A percentile compares a stretch with the other conserved stretches of the same genome.
phyloP scores from a whole-genome alignment of 176 grass and related monocot species.

The barley (Hordeum vulgare) region DNA sequence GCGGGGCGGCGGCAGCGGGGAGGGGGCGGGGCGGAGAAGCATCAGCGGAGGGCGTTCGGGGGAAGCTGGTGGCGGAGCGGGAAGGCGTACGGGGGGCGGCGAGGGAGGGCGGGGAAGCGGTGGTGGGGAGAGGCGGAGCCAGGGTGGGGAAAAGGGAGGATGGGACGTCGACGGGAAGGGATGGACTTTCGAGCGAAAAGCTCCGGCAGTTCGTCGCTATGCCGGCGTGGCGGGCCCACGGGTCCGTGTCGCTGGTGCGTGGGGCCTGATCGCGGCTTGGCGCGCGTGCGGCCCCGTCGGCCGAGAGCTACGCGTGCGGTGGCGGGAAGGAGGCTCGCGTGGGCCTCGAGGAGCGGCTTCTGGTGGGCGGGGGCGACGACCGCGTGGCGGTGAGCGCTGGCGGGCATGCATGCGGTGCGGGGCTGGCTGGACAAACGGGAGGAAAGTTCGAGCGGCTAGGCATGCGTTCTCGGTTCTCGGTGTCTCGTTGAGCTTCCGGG shows the following conservation, averaged over 20 bases:
- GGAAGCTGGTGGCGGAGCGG: neutral
- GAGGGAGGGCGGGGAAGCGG: neutral
- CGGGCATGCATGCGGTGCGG: neutral
- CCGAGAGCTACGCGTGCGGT: slow-evolving; percentile 6
- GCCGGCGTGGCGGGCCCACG: neutral
- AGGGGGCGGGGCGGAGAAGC: slow-evolving; percentile 43
- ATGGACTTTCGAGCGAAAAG: neutral
- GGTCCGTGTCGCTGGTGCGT: neutral
- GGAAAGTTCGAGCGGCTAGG: neutral
- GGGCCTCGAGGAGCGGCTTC: neutral
- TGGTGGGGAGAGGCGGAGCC: slow-evolving; percentile 32
- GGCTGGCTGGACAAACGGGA: neutral
- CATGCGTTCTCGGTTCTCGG: no score
- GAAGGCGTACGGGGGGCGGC: neutral
- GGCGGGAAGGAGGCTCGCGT: neutral
- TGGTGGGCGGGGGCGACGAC: neutral
- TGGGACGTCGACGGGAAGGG: slow-evolving; percentile 13
- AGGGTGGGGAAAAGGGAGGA: neutral
- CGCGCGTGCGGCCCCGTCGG: neutral
- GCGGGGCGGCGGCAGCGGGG: neutral
- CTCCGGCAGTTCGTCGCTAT: neutral
- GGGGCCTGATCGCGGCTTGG: neutral
- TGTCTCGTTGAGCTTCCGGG: neutral
- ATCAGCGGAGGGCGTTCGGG: neutral
- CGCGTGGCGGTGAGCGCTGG: neutral